Conservation (phyloP, 495 filamentous ascomycete genomes). For the Stereocaulon alpinum region DNA sequence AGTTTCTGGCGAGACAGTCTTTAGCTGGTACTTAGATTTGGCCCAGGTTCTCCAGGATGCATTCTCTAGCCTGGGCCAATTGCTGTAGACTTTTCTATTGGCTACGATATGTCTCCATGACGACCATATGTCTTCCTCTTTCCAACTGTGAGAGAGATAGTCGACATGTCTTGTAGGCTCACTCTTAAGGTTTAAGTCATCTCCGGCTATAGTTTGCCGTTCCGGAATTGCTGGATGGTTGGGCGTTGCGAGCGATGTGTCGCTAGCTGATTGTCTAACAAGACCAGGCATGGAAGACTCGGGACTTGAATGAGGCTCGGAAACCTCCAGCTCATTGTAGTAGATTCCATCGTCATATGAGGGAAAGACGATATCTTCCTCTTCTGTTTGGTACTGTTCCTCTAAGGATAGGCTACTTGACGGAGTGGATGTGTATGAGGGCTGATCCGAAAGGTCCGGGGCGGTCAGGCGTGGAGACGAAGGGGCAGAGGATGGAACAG, state of each 20-base stretch:
- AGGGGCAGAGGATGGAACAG: conserved; percentile 31
- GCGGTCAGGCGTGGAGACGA: conserved; percentile 29
- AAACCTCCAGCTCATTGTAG: conserved; percentile 13
- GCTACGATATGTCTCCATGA: conserved; percentile 90
- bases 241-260: conserved; percentile 29
- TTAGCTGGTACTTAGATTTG: conserved; percentile 74
- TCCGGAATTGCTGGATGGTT: conserved; percentile 25
- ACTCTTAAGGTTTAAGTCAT: conserved; percentile 67
- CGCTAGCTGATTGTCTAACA: conserved; percentile 27
- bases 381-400: conserved; percentile 39
- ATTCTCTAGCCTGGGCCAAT: conserved; percentile 80
- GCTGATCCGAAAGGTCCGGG: conserved; percentile 26
- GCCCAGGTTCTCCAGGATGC: conserved; percentile 98
- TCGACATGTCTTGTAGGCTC: conserved; percentile 89
- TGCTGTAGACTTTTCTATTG: conserved; percentile 64
- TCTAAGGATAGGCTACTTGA: conserved; percentile 54
- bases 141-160: conserved; percentile 92
- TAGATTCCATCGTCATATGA: conserved; percentile 43
- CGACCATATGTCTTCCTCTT: conserved; percentile 94
- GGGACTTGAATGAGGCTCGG: conserved; percentile 40
- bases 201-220: conserved; percentile 46
- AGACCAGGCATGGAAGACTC: conserved; percentile 31
- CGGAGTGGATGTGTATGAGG: conserved; percentile 45
- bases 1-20: conserved; percentile 78
- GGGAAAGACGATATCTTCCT: conserved; percentile 47